Evolutionary conservation across 352 stramenopile species (phyloP), one percentile per base, ranked within the genome.

Genomic region (Pythium dissotocum): DNA sequence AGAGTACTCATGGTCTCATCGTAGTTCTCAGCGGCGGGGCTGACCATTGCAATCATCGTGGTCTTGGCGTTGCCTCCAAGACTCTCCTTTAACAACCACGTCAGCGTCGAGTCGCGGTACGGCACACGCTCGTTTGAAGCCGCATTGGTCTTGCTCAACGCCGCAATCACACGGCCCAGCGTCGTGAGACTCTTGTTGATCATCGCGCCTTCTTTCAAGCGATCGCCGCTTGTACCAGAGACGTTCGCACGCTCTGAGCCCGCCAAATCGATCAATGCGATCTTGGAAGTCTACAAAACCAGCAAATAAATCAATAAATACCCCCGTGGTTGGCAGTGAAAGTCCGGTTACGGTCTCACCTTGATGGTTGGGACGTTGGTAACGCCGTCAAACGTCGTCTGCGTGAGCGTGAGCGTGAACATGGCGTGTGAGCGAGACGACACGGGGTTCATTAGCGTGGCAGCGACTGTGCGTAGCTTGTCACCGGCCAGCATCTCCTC

Each of bases 401-500:
- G 87, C 1, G 84, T 95, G 48, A 95, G 80, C 8, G 97, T 97
- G 68, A 99, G 97, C 16, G 90, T 98, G 65, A 99, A 99, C 57
- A 99, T 95, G 0, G 94, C 95, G 73, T 99, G 97, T 12, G 95
- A 99, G 6, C 97, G 89, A 16, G 93, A 98, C 0, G 93, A 98
- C 2, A 94, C 92, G 1, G 91, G 68, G 79, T 99, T 99, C 97
- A 99, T 99, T 2, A 98, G 78, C 18, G 97, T 99, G 10, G 91
- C 87, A 0, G 93, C 97, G 6, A 98, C 94, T 2, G 91, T 98
- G 12, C 97, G 73, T 36, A 99, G 92, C 64, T 98, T 98, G 65
- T 99, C 97, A 7, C 97, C 97, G 10, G 83, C 79, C 0, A 91
- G 59, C 73, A 94, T 87, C 56, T 93, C 85, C 32, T 91, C 82